Evolutionary conservation across 1,139 yeast species (phyloP), one percentile per base, ranked within the genome.

Genomic region (Diutina rugosa): DNA sequence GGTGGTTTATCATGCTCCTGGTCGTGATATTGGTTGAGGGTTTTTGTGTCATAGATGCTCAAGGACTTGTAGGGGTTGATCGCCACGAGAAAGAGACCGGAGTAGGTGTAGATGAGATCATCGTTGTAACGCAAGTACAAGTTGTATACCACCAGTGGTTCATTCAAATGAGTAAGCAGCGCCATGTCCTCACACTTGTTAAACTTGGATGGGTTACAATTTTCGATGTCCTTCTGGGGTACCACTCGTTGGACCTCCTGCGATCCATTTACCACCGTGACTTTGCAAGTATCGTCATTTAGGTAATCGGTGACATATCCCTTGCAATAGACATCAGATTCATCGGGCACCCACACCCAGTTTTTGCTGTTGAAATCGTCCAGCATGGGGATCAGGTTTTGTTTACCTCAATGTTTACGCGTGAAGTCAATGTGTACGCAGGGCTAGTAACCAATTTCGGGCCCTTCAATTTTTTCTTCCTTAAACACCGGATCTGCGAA

Each of bases 111-210:
- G 58, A 95, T 91, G 66, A 81, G 68, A 66, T 90, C 95, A 60
- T 85, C 85, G 61, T 75, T 72, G 69, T 91, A 95, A 62, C 99
- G 78, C 58, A 85, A 73, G 63, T 83, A 81, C 60, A 93, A 69
- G 67, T 93, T 95, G 70, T 90, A 80, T 12, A 93, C 81, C 38
- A 93, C 98, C 0, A 96, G 87, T 0, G 99, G 96, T 68, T 93
- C 99, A 68, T 93, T 95, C 61, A 93, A 76, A 68, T 86, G 91
- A 1, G 99, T 95, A 63, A 93, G 76, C 63, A 91, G 96, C 0
- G 99, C 98, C 95, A 93, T 90, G 66, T 93, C 97, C 63, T 87
- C 84, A 59, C 95, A 91, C 64, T 84, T 86, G 69, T 93, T 95
- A 69, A 93, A 93, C 63, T 89, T 88, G n/a, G 85, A 78, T 1